A percentile compares a stretch with the other conserved stretches of the same genome.
These are phyloP conservation scores for Closterium sp. DNA, from an alignment of 139 green algal species.

Conservation along the genomic window DNA sequence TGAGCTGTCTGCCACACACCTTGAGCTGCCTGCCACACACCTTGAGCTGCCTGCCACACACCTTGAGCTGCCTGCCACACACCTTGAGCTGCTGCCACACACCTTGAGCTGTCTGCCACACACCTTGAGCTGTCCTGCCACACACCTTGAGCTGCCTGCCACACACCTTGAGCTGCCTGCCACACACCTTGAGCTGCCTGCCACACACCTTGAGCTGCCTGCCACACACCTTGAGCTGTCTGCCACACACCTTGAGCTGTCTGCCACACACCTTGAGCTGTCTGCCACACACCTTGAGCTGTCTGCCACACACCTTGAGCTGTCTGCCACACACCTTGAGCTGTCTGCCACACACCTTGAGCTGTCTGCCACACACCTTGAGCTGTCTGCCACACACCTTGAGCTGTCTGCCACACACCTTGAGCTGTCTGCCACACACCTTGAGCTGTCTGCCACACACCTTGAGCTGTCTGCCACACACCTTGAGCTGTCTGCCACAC, in stretches of 20 bases:
- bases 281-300: constrained; percentile 43
- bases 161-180: too few species aligned
- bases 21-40: constrained; percentile 36
- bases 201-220: constrained; percentile 19
- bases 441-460: constrained; percentile 45
- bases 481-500: constrained; percentile 36
- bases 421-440: constrained; percentile 27
- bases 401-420: constrained; percentile 20
- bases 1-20: not conserved
- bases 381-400: not conserved
- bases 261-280: constrained; percentile 21
- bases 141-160: constrained; percentile 40
- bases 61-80: not conserved
- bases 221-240: not conserved
- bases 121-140: constrained; percentile 33
- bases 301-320: constrained; percentile 43
- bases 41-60: not conserved
- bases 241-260: constrained; percentile 38
- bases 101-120: constrained; percentile 33
- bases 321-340: not conserved
- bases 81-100: constrained; percentile 44
- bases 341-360: constrained; percentile 26
- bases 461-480: constrained; percentile 27
- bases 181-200: constrained; percentile 36
- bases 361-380: constrained; percentile 34